A percentile compares a stretch with the other conserved stretches of the same genome.
phyloP scores from a whole-genome alignment of 2,329 filamentous ascomycete genomes.

The Sordariomycetes sp. region DNA sequence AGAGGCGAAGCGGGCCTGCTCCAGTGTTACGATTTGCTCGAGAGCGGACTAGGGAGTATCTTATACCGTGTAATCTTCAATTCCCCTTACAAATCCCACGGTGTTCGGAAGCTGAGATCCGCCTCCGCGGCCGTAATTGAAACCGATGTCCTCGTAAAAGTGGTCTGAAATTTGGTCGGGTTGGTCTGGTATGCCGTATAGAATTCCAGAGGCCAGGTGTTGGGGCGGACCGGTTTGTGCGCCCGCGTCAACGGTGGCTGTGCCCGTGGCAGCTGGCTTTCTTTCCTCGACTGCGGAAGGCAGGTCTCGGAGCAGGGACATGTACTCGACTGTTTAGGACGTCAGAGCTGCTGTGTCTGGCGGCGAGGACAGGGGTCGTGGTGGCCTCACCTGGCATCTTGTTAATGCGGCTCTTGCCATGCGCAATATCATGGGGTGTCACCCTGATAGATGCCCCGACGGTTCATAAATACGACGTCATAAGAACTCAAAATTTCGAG shows the following conservation, averaged over 20 bases:
- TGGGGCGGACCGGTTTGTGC: neutral
- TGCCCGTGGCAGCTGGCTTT: neutral
- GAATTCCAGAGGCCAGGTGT: neutral
- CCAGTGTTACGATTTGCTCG: neutral
- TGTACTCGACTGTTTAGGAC: neutral
- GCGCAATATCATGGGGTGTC: neutral
- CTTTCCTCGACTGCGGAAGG: neutral
- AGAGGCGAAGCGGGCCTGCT: conserved; percentile 1
- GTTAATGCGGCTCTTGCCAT: neutral
- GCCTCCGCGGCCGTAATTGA: conserved; percentile 2
- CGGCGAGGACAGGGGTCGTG: neutral
- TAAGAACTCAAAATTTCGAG: too few species aligned
- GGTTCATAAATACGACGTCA: too few species aligned
- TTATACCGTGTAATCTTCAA: neutral
- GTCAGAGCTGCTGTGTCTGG: neutral
- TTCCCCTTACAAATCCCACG: neutral
- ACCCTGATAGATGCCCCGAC: neutral
- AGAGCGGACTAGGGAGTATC: neutral
- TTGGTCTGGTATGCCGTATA: neutral
- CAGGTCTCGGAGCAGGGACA: neutral
- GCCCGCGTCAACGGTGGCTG: neutral
- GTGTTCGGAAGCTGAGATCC: conserved; percentile 1
- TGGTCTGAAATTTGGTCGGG: conserved; percentile 1
- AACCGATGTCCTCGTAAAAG: neutral
- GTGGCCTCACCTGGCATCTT: neutral